A percentile compares a stretch with the other conserved stretches of the same genome.
These are phyloP conservation scores for Metschnikowia aberdeeniae DNA, from an alignment of 805 yeast species.

Conservation along the genomic window DNA sequence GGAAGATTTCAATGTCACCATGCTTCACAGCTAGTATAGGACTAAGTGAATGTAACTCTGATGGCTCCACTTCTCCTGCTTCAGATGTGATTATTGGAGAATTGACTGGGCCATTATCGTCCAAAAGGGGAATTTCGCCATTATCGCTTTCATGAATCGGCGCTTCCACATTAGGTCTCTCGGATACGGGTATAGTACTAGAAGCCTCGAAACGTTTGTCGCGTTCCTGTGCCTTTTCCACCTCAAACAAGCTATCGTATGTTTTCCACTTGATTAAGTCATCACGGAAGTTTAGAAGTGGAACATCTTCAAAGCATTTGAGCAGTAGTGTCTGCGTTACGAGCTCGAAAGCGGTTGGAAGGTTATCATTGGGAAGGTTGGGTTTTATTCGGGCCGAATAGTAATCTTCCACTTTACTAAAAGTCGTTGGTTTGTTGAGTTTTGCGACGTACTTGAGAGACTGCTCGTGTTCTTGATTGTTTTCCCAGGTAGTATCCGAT, in stretches of 20 bases:
- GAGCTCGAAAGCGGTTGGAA: conserved; percentile 28
- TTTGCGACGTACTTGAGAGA: conserved; percentile 28
- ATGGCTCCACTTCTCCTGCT: neutral
- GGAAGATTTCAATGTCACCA: conserved; percentile 11
- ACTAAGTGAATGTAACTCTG: neutral
- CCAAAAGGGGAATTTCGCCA: neutral
- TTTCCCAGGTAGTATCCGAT: conserved; percentile 15
- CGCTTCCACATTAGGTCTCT: neutral
- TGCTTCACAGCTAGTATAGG: neutral
- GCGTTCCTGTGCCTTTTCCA: neutral
- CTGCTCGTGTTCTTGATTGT: conserved; percentile 15
- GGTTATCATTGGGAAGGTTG: conserved; percentile 4
- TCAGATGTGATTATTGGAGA: neutral
- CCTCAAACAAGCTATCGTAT: conserved; percentile 17
- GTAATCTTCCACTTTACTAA: conserved; percentile 6
- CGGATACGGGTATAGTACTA: too few species aligned
- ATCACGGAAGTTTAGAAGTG: conserved; percentile 16
- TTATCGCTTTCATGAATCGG: neutral
- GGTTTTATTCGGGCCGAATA: conserved; percentile 6
- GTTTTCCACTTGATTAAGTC: conserved; percentile 23
- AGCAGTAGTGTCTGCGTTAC: conserved; percentile 22
- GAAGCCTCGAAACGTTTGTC: too few species aligned
- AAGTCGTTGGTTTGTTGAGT: conserved; percentile 16
- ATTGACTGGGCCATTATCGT: neutral
- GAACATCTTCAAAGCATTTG: conserved; percentile 12